Percentiles rank a stretch among this genome's conserved stretches.
Conservation (phyloP, 2,329 filamentous ascomycete species). For the Elsinoe arachidis region DNA sequence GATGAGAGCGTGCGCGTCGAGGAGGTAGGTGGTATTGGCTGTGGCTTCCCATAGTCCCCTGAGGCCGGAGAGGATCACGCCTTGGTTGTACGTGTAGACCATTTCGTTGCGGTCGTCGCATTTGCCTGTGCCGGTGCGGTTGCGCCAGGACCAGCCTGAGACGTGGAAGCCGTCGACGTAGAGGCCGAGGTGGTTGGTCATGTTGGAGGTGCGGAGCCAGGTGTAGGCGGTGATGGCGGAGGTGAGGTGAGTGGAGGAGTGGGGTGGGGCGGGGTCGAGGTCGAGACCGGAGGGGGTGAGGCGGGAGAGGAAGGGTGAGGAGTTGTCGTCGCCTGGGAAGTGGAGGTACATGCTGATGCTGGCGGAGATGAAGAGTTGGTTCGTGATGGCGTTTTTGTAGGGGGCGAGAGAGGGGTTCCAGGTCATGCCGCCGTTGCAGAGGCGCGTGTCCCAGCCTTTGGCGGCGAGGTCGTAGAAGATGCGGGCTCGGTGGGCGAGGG, state of each 20-base stretch:
- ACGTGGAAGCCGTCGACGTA: conserved; percentile 89
- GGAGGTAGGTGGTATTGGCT: conserved; percentile 59
- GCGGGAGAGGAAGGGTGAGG: conserved; percentile 52
- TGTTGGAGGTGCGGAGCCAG: conserved; percentile 55
- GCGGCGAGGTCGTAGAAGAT: conserved; percentile 77
- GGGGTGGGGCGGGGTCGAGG: conserved; percentile 55
- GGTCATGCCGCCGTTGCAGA: conserved; percentile 82
- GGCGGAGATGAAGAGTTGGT: conserved; percentile 78
- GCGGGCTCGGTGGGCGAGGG: conserved; percentile 73
- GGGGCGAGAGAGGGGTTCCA: conserved; percentile 75
- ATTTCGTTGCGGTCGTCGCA: conserved; percentile 78
- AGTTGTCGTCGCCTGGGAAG: conserved; percentile 71
- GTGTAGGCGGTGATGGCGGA: conserved; percentile 56
- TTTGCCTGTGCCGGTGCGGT: conserved; percentile 55
- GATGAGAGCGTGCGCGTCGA: conserved; percentile 72
- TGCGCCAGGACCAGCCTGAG: conserved; percentile 43
- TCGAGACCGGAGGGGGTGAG: conserved; percentile 45
- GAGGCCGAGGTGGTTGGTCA: conserved; percentile 58
- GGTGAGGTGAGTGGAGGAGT: conserved; percentile 64
- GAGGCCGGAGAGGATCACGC: conserved; percentile 74
- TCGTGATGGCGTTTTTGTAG: conserved; percentile 96
- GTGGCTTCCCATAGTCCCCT: conserved; percentile 74
- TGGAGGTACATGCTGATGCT: conserved; percentile 84
- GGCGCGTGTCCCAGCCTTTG: conserved; percentile 68
- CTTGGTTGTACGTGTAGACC: conserved; percentile 95